Evolutionary conservation across 2,329 filamentous ascomycete species (phyloP).

Genomic region (Fusarium devonianum): DNA sequence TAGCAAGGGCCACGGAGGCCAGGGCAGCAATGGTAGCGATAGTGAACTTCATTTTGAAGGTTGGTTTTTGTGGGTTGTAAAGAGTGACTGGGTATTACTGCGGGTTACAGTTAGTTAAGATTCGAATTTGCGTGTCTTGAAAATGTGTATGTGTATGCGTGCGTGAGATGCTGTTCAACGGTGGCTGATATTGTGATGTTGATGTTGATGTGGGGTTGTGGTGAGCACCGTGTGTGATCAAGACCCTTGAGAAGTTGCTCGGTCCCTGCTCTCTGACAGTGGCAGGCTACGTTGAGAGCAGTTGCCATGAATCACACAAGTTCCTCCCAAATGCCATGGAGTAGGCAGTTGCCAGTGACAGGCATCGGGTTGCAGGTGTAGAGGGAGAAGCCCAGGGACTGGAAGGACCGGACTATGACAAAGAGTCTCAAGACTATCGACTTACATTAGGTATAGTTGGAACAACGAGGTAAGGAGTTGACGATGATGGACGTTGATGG

Average conservation of each 20-base stretch:
- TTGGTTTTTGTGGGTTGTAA: slow-evolving; percentile 29
- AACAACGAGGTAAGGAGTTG: slow-evolving; percentile 35
- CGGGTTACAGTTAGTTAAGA: slow-evolving; percentile 21
- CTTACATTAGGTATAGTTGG: slow-evolving; percentile 34
- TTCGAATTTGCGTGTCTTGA: slow-evolving; percentile 1
- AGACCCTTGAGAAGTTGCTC: background rate
- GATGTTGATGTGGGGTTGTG: background rate
- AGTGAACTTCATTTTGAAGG: slow-evolving; percentile 50
- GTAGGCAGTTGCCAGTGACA: background rate
- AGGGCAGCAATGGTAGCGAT: slow-evolving; percentile 43
- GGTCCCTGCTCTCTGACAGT: slow-evolving; percentile 3
- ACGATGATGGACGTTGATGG: slow-evolving; percentile 32
- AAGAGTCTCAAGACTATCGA: slow-evolving; percentile 10
- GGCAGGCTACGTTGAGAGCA: background rate
- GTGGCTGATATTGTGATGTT: slow-evolving; percentile 9
- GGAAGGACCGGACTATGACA: slow-evolving; percentile 2
- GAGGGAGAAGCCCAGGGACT: background rate
- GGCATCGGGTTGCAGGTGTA: background rate
- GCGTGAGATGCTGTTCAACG: slow-evolving; percentile 5
- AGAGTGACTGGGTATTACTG: slow-evolving; percentile 42
- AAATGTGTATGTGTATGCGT: slow-evolving; percentile 1
- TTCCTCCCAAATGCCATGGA: background rate
- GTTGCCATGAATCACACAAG: background rate
- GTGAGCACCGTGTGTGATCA: slow-evolving; percentile 2
- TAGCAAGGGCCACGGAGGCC: slow-evolving; percentile 40